Evolutionary conservation across 768 basidiomycete species (phyloP).

Genomic region (Suillus occidentalis): DNA sequence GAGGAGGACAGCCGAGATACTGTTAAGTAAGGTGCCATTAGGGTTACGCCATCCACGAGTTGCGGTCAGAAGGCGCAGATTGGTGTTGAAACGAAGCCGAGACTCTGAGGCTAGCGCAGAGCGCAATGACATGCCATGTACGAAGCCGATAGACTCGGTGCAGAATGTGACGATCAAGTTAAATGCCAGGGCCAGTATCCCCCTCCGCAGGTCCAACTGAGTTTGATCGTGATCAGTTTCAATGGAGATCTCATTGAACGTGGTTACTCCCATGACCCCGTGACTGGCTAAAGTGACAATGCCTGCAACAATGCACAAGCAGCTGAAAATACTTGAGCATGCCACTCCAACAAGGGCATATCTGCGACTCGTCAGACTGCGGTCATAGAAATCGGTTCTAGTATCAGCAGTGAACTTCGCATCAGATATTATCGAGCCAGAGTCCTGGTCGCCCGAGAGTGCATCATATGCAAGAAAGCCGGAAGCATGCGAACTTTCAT

Average conservation of each 20-base stretch:
- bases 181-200: slow-evolving; percentile 23
- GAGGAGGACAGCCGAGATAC: neutral
- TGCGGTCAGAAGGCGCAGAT: slow-evolving; percentile 30
- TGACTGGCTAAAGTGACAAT: slow-evolving; percentile 18
- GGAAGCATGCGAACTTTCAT: neutral
- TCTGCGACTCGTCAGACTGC: slow-evolving; percentile 24
- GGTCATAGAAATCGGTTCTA: slow-evolving; percentile 29
- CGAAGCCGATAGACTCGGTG: slow-evolving; percentile 31
- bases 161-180: slow-evolving; percentile 27
- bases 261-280: neutral
- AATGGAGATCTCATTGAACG: too few relatives aligned
- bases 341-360: slow-evolving; percentile 26
- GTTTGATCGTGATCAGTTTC: too few relatives aligned
- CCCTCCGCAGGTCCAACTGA: slow-evolving; percentile 8
- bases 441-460: slow-evolving; percentile 7
- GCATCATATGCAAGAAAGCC: neutral
- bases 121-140: slow-evolving; percentile 27
- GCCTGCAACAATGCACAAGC: slow-evolving; percentile 24
- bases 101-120: slow-evolving; percentile 26
- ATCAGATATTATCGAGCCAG: slow-evolving; percentile 22
- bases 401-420: slow-evolving; percentile 17
- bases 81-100: slow-evolving; percentile 29
- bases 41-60: neutral
- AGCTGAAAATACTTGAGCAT: slow-evolving; percentile 22
- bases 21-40: neutral